Percentiles rank a stretch among this genome's conserved stretches.
Evolutionary conservation across 2,329 filamentous ascomycete species (phyloP).

Genomic region (Fusarium armeniacum): DNA sequence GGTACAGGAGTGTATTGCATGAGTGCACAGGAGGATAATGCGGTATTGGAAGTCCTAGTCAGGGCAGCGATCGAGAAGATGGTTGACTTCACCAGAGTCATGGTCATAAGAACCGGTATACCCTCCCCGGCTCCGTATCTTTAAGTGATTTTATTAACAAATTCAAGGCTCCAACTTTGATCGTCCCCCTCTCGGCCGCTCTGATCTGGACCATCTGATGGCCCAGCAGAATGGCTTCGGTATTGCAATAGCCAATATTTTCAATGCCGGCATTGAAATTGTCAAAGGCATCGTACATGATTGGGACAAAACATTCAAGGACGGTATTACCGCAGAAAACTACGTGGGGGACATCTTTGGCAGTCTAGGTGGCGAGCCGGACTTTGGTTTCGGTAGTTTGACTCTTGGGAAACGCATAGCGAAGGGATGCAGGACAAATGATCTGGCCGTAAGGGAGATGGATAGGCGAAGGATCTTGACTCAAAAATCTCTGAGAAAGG

Average conservation of each 20-base stretch:
- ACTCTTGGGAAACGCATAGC: conserved; percentile 56
- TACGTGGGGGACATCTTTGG: conserved; percentile 81
- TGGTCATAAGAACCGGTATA: conserved; percentile 73
- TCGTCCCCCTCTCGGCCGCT: conserved; percentile 71
- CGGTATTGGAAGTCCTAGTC: conserved; percentile 74
- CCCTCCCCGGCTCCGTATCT: rapidly evolving
- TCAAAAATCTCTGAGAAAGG: conserved; percentile 42
- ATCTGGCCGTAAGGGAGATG: conserved; percentile 52
- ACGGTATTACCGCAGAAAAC: conserved; percentile 71
- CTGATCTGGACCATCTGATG: conserved; percentile 71
- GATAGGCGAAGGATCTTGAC: conserved; percentile 47
- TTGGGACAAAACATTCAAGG: conserved; percentile 71
- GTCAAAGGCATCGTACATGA: conserved; percentile 71
- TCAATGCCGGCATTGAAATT: conserved; percentile 74
- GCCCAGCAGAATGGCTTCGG: conserved; percentile 73
- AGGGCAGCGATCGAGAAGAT: conserved; percentile 68
- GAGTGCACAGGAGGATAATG: conserved; percentile 80
- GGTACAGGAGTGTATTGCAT: conserved; percentile 77
- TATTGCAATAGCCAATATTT: conserved; percentile 76
- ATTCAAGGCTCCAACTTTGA: conserved; percentile 75
- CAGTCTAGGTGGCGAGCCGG: conserved; percentile 73
- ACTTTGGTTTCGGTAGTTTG: conserved; percentile 71
- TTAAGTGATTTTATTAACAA: background rate
- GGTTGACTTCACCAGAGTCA: conserved; percentile 76
- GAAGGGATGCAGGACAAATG: conserved; percentile 33